Evolutionary conservation across 148 eudicot genomes (phyloP).

Genomic region (Arctostaphylos glauca): DNA sequence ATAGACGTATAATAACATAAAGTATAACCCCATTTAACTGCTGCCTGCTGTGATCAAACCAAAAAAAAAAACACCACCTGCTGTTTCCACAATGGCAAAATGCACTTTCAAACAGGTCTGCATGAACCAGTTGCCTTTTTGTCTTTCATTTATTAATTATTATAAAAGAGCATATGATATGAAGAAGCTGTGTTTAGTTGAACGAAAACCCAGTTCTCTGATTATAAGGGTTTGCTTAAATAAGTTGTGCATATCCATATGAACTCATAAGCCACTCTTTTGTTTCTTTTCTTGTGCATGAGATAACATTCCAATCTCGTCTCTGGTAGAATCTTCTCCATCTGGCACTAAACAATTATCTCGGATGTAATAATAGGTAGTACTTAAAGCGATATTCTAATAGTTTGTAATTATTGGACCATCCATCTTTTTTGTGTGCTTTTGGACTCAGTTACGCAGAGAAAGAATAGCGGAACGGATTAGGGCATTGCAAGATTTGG

Average conservation of each 20-base stretch:
- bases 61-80: background rate
- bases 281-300: background rate
- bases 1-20: background rate
- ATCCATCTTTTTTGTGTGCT: background rate
- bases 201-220: background rate
- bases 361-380: background rate
- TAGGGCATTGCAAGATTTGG: conserved; percentile 71
- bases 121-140: background rate
- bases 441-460: conserved; percentile 52
- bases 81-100: background rate
- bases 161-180: background rate
- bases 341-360: background rate
- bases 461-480: conserved; percentile 71
- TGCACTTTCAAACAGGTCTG: background rate
- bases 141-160: background rate
- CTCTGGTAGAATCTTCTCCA: background rate
- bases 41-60: background rate
- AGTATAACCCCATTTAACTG: background rate
- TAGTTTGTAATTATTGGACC: conserved; percentile 1
- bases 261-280: background rate
- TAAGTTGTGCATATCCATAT: background rate
- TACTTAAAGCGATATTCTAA: background rate
- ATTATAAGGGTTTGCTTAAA: background rate
- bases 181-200: conserved; percentile 1
- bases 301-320: too few relatives aligned